Percentiles rank a stretch among this genome's conserved stretches.
These are phyloP conservation scores for Stephanodiscus minutulus DNA, from an alignment of 108 stramenopile genomes.

Conservation along the genomic window DNA sequence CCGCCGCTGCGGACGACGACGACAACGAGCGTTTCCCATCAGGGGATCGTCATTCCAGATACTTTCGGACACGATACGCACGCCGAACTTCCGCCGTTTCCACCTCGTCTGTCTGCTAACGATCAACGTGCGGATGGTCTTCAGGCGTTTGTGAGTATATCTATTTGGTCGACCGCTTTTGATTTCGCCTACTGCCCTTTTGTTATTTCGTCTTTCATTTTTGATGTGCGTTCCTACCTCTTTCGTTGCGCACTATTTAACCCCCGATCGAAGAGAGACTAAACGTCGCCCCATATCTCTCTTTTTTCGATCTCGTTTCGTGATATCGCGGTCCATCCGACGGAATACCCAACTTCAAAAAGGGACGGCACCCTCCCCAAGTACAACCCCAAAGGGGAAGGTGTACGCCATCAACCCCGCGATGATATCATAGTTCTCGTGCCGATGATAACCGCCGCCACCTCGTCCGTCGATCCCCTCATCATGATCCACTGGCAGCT, in stretches of 20 bases:
- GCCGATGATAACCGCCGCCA: conserved; percentile 75
- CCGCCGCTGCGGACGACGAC: conserved; percentile 5
- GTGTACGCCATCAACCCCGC: conserved; percentile 84
- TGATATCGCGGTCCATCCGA: too few relatives aligned
- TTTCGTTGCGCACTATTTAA: not conserved
- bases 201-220: not conserved
- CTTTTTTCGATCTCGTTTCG: too few relatives aligned
- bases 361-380: conserved; percentile 83
- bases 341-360: too few relatives aligned
- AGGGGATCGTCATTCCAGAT: conserved; percentile 57
- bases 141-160: conserved; percentile 65
- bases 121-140: conserved; percentile 83
- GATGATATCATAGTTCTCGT: conserved; percentile 78
- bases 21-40: conserved; percentile 25
- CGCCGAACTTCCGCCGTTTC: conserved; percentile 77
- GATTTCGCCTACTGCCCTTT: too few relatives aligned
- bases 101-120: conserved; percentile 73
- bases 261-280: too few relatives aligned
- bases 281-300: too few relatives aligned
- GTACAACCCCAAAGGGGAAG: conserved; percentile 76
- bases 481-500: conserved; percentile 77
- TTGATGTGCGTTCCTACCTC: too few relatives aligned
- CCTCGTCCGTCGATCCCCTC: conserved; percentile 63
- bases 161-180: too few relatives aligned
- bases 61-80: conserved; percentile 50